phyloP scores from a whole-genome alignment of 2,329 filamentous ascomycete species.

The Colletotrichum sidae region DNA sequence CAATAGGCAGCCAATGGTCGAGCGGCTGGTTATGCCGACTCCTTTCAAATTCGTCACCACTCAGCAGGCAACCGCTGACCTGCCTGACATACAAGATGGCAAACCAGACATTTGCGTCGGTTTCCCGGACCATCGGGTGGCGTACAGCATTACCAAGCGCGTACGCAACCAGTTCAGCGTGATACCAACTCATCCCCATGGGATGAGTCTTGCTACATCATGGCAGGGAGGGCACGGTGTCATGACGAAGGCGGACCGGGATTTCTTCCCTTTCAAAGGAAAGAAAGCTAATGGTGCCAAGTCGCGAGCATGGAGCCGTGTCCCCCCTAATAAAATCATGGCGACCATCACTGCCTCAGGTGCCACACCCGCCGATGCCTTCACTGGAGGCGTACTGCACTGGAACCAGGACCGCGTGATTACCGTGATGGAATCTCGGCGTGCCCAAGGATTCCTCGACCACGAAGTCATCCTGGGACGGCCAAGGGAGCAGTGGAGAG shows the following conservation, averaged over 20 bases:
- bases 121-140: constrained; percentile 75
- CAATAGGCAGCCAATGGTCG: constrained; percentile 70
- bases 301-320: constrained; percentile 63
- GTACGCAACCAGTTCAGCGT: constrained; percentile 60
- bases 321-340: constrained; percentile 65
- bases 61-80: constrained; percentile 64
- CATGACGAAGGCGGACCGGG: constrained; percentile 53
- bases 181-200: constrained; percentile 71
- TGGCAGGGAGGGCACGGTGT: constrained; percentile 53
- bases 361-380: constrained; percentile 63
- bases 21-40: constrained; percentile 61
- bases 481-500: constrained; percentile 66
- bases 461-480: constrained; percentile 75
- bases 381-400: constrained; percentile 69
- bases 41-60: constrained; percentile 71
- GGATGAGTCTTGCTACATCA: constrained; percentile 62
- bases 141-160: constrained; percentile 50
- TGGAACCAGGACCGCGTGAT: constrained; percentile 73
- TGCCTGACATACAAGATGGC: constrained; percentile 73
- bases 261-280: constrained; percentile 50
- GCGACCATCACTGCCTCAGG: constrained; percentile 70
- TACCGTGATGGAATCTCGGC: constrained; percentile 73
- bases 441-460: constrained; percentile 78
- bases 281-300: constrained; percentile 7
- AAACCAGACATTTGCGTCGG: constrained; percentile 70